These are phyloP conservation scores for Phytopythium boreale DNA, from an alignment of 352 stramenopile genomes.

Conservation along the genomic window DNA sequence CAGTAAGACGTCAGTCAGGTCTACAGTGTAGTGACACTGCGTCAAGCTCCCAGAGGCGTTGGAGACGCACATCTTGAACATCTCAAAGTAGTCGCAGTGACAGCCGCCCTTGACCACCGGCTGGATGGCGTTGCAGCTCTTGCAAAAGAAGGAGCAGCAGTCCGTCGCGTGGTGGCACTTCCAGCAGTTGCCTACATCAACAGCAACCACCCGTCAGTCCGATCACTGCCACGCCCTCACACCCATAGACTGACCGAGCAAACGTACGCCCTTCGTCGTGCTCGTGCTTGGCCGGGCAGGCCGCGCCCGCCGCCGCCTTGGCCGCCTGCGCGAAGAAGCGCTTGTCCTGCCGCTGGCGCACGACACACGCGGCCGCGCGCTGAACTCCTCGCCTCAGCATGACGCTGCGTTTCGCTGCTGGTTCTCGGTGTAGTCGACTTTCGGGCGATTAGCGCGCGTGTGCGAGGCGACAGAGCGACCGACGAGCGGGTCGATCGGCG, in stretches of 20 bases:
- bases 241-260: background rate
- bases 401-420: background rate
- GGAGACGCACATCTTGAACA: slow-evolving; percentile 74
- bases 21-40: background rate
- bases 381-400: slow-evolving; percentile 32
- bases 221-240: background rate
- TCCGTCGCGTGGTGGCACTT: slow-evolving; percentile 82
- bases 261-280: slow-evolving; percentile 1
- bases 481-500: background rate
- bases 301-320: background rate
- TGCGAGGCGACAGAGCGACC: background rate
- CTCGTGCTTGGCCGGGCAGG: slow-evolving; percentile 6
- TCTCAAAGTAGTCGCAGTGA: slow-evolving; percentile 85
- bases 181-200: slow-evolving; percentile 53
- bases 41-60: background rate
- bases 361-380: slow-evolving; percentile 4
- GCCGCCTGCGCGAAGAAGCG: slow-evolving; percentile 6
- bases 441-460: background rate
- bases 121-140: slow-evolving; percentile 75
- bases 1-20: slow-evolving; percentile 13
- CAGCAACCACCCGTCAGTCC: background rate
- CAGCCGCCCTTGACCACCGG: slow-evolving; percentile 52
- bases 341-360: background rate
- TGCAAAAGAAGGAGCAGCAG: slow-evolving; percentile 84
- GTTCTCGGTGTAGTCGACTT: background rate